These are phyloP conservation scores for Prunus mongolica DNA, from an alignment of 306 rosid species.

Conservation along the genomic window DNA sequence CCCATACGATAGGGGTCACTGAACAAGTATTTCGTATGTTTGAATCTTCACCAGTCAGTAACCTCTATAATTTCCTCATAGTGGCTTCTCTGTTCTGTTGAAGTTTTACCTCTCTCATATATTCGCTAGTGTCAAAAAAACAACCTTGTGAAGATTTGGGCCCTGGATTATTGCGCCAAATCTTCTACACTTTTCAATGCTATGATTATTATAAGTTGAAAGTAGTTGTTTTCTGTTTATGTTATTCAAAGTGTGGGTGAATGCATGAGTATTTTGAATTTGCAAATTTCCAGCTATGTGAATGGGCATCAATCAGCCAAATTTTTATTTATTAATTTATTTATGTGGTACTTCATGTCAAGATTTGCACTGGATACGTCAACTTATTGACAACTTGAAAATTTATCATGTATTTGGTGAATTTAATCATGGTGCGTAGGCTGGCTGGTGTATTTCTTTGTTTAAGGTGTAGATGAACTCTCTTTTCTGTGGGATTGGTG, in stretches of 20 bases:
- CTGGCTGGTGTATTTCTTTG: background rate
- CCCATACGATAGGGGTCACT: background rate
- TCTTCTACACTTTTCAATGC: background rate
- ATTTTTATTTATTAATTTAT: background rate
- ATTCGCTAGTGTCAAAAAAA: background rate
- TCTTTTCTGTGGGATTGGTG: background rate
- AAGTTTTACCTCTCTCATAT: background rate
- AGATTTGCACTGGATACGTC: background rate
- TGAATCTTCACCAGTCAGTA: background rate
- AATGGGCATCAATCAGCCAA: background rate
- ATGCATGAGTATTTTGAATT: background rate
- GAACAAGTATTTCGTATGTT: background rate
- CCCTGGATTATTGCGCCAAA: background rate
- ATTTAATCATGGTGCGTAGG: background rate
- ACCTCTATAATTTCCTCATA: background rate
- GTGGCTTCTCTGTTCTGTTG: background rate
- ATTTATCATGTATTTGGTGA: background rate
- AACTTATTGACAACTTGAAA: background rate
- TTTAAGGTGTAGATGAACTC: background rate
- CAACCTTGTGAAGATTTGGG: background rate
- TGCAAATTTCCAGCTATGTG: background rate
- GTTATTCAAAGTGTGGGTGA: background rate
- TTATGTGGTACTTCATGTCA: background rate
- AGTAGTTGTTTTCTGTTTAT: background rate
- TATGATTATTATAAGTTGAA: background rate